These are phyloP conservation scores for Rhododendron henanense DNA, from an alignment of 148 eudicot genomes.

Conservation along the genomic window DNA sequence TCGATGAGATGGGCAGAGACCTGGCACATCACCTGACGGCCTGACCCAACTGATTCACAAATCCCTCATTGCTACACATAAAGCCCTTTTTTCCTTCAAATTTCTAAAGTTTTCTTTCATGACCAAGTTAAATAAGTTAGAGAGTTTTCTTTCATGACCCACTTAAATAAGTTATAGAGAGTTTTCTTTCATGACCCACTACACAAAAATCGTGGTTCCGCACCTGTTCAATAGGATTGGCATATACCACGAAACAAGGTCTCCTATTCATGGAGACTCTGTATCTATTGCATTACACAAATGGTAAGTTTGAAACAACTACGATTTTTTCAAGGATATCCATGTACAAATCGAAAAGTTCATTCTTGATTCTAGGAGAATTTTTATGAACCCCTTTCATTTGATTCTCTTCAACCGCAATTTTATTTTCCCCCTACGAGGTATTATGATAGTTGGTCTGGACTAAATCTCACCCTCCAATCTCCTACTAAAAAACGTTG, in stretches of 20 bases:
- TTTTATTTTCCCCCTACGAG: neutral
- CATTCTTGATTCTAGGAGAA: neutral
- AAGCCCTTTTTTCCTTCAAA: neutral
- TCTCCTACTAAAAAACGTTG: neutral
- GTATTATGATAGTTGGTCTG: neutral
- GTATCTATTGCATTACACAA: neutral
- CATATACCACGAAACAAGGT: neutral
- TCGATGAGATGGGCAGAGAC: neutral
- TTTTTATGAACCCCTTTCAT: neutral
- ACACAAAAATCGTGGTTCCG: neutral
- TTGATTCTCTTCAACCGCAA: neutral
- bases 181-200: neutral
- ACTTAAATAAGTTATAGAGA: neutral
- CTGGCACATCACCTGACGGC: neutral
- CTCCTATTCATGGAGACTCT: neutral
- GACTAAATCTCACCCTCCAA: neutral
- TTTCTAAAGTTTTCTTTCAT: neutral
- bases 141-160: neutral
- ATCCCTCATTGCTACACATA: neutral
- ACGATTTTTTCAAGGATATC: neutral
- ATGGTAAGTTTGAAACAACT: neutral
- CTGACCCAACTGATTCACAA: neutral
- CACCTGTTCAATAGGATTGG: neutral
- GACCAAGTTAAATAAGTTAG: neutral
- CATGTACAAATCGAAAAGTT: neutral